These are phyloP conservation scores for Tolypocladium ophioglossoides DNA, from an alignment of 2,329 filamentous ascomycete species.

Conservation along the genomic window DNA sequence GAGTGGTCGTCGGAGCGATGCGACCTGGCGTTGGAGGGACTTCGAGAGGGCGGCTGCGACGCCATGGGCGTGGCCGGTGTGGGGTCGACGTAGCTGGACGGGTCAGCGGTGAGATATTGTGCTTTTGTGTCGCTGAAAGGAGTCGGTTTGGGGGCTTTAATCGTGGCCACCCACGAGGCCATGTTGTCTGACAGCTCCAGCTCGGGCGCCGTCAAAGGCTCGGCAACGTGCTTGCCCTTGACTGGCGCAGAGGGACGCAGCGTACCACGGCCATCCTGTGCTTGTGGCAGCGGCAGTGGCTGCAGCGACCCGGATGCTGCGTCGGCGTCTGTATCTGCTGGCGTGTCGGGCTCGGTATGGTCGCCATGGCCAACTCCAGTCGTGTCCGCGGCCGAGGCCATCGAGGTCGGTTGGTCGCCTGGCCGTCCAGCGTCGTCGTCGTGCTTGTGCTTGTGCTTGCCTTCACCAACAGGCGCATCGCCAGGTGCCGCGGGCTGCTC, in stretches of 20 bases:
- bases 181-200: conserved; percentile 19
- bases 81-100: conserved; percentile 42
- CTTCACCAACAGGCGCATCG: neutral
- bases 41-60: conserved; percentile 48
- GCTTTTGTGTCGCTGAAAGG: conserved; percentile 22
- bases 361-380: neutral
- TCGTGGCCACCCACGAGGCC: conserved; percentile 36
- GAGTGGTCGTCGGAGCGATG: conserved; percentile 33
- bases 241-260: conserved; percentile 1
- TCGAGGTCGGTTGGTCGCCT: neutral
- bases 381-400: neutral
- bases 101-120: conserved; percentile 37
- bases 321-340: neutral
- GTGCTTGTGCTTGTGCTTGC: neutral
- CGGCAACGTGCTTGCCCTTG: conserved; percentile 15
- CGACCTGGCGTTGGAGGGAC: conserved; percentile 44
- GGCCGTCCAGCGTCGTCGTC: neutral
- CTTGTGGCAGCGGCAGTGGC: neutral
- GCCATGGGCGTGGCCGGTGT: conserved; percentile 45
- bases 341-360: neutral
- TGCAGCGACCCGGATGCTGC: neutral
- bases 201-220: conserved; percentile 4
- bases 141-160: conserved; percentile 34
- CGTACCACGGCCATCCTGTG: neutral
- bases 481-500: neutral